phyloP scores from a whole-genome alignment of 1,284 basidiomycete species.

The Naganishia sp. region DNA sequence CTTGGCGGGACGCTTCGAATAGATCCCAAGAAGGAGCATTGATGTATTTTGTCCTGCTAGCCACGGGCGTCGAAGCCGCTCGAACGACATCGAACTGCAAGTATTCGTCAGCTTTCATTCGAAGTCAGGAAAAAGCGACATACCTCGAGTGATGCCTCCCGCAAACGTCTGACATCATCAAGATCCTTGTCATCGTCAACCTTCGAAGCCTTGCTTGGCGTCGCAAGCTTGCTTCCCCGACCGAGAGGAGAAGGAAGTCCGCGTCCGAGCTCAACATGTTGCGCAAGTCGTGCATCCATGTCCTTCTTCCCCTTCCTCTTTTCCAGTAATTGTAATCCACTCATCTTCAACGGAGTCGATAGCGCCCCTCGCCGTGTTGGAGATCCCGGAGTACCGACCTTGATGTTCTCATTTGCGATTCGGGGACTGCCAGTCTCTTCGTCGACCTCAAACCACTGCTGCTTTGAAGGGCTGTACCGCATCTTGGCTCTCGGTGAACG shows the following conservation, averaged over 20 bases:
- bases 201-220: background rate
- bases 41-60: background rate
- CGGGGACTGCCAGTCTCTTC: constrained; percentile 24
- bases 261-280: constrained; percentile 6
- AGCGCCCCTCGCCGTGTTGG: constrained; percentile 3
- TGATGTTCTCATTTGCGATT: background rate
- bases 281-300: background rate
- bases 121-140: background rate
- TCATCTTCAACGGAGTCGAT: constrained; percentile 4
- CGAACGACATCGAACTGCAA: constrained; percentile 21
- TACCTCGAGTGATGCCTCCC: constrained; percentile 26
- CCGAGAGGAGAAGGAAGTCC: constrained; percentile 18
- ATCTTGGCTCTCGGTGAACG: constrained; percentile 25
- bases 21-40: background rate
- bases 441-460: constrained; percentile 20
- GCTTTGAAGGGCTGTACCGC: constrained; percentile 24
- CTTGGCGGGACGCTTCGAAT: background rate
- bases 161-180: constrained; percentile 17
- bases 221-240: background rate
- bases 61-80: constrained; percentile 5
- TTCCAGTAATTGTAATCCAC: constrained; percentile 1
- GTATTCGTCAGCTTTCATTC: background rate
- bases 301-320: constrained; percentile 8
- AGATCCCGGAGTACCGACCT: constrained; percentile 8
- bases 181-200: constrained; percentile 14